Conservation (phyloP, 2,329 filamentous ascomycete species). For the Hirsutella minnesotensis region DNA sequence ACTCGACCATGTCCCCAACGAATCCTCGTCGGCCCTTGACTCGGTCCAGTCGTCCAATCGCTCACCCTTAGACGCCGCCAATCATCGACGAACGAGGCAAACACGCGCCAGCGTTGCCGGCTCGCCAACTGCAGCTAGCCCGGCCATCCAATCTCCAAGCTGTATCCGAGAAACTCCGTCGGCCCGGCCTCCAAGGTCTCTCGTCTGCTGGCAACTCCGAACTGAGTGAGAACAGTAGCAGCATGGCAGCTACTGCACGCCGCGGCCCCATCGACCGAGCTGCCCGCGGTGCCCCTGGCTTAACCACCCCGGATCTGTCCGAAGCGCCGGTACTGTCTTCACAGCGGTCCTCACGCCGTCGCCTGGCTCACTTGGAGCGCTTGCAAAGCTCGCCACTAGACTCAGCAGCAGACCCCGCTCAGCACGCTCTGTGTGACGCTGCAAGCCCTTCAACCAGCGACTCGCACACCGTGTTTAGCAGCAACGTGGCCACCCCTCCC, state of each 20-base stretch:
- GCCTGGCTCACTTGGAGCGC: slow-evolving; percentile 28
- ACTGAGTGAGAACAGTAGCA: neutral
- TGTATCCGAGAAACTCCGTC: slow-evolving; percentile 22
- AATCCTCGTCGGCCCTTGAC: slow-evolving; percentile 7
- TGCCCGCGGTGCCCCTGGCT: slow-evolving; percentile 13
- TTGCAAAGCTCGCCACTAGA: slow-evolving; percentile 30
- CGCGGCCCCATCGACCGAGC: slow-evolving; percentile 14
- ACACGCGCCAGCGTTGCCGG: slow-evolving; percentile 17
- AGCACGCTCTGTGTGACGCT: slow-evolving; percentile 27
- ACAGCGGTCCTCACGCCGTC: slow-evolving; percentile 26
- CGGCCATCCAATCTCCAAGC: slow-evolving; percentile 17
- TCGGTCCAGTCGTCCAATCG: slow-evolving; percentile 15
- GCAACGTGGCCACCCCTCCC: slow-evolving; percentile 60
- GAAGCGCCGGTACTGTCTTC: slow-evolving; percentile 22
- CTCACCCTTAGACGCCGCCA: slow-evolving; percentile 21
- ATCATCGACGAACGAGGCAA: slow-evolving; percentile 17
- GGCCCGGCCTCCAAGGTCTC: slow-evolving; percentile 18
- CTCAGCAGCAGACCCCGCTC: slow-evolving; percentile 25
- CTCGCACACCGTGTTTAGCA: slow-evolving; percentile 47
- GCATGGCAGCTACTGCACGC: slow-evolving; percentile 4
- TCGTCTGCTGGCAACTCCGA: slow-evolving; percentile 1
- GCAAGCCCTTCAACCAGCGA: slow-evolving; percentile 43
- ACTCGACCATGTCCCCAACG: slow-evolving; percentile 11
- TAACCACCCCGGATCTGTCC: slow-evolving; percentile 48
- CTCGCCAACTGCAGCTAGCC: slow-evolving; percentile 13